phyloP scores from a whole-genome alignment of 2,329 filamentous ascomycete genomes.

The Penicillium vulpinum region DNA sequence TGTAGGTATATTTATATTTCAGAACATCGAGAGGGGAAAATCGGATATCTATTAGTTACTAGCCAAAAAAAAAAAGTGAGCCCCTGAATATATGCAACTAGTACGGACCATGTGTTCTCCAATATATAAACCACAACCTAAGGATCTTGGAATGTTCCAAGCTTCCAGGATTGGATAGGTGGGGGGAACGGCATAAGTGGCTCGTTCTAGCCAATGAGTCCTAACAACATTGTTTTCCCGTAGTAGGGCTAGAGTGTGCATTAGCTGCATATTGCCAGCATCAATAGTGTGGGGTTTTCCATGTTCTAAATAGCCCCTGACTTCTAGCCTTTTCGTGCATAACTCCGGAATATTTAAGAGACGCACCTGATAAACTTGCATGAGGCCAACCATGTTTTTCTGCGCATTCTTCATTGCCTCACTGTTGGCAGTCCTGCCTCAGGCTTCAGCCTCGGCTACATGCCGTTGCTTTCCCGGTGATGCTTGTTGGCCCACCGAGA shows the following conservation, averaged over 20 bases:
- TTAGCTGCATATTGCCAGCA: background rate
- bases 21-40: too few species aligned
- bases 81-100: too few species aligned
- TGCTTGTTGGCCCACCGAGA: slow-evolving; percentile 53
- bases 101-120: too few species aligned
- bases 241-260: background rate
- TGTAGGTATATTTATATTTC: too few species aligned
- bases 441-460: background rate
- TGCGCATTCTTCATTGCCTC: background rate
- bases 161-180: background rate
- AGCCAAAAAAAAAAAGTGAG: too few species aligned
- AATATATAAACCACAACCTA: too few species aligned
- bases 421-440: background rate
- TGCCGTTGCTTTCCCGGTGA: slow-evolving; percentile 57
- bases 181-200: background rate
- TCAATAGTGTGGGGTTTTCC: background rate
- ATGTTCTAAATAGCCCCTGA: background rate
- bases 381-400: background rate
- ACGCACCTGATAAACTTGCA: background rate
- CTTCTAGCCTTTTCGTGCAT: background rate
- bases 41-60: too few species aligned
- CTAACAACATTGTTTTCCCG: background rate
- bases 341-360: background rate
- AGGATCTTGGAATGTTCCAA: too few species aligned
- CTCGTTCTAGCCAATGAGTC: background rate